Conservation (phyloP, 495 filamentous ascomycete species). For the Elasticomyces elasticus region DNA sequence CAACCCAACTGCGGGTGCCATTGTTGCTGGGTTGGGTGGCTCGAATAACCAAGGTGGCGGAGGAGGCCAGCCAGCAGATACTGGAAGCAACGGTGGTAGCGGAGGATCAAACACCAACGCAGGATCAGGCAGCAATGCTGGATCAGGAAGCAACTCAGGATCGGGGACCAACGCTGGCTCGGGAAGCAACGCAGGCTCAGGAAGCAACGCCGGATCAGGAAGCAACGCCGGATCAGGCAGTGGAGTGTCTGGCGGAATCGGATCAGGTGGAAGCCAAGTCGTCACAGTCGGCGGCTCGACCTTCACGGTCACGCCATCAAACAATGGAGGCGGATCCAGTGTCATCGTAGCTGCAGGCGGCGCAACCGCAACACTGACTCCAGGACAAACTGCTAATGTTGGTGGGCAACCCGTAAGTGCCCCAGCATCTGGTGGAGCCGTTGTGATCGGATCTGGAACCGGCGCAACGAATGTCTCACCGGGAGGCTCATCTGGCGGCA, state of each 20-base stretch:
- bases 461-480: neutral
- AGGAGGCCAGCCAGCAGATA: neutral
- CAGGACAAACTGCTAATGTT: neutral
- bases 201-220: neutral
- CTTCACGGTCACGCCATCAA: constrained; percentile 26
- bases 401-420: neutral
- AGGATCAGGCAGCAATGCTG: neutral
- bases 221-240: neutral
- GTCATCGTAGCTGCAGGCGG: constrained; percentile 23
- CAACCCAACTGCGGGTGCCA: constrained; percentile 2
- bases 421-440: neutral
- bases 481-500: neutral
- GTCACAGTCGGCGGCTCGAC: constrained; percentile 24
- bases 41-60: neutral
- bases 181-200: neutral
- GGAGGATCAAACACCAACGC: neutral
- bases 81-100: neutral
- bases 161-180: neutral
- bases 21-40: constrained; percentile 4
- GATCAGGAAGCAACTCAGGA: neutral
- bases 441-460: neutral
- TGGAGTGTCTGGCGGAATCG: neutral
- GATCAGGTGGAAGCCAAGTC: constrained; percentile 2
- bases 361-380: constrained; percentile 8
- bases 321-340: constrained; percentile 23